Conservation (phyloP, 805 yeast genomes). For the Saturnispora gosingensis region DNA sequence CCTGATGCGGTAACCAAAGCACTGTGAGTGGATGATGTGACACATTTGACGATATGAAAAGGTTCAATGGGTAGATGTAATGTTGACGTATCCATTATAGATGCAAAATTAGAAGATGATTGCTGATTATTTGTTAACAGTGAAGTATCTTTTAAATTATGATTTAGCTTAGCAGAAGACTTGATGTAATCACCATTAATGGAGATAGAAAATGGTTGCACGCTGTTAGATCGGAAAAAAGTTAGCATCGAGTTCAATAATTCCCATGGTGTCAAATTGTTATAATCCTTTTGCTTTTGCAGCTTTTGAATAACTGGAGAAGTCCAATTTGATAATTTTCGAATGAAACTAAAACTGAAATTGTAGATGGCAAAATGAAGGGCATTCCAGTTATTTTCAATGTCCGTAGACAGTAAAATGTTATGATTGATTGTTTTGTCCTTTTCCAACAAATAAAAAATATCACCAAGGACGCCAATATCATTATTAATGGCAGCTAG, state of each 20-base stretch:
- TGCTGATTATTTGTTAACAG: background rate
- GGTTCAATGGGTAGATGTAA: constrained; percentile 2
- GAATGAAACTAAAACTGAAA: constrained; percentile 49
- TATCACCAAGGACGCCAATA: constrained; percentile 33
- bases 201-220: background rate
- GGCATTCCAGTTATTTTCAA: constrained; percentile 76
- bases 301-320: constrained; percentile 20
- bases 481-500: constrained; percentile 42
- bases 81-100: background rate
- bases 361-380: constrained; percentile 60
- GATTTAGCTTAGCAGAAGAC: background rate
- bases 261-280: constrained; percentile 66
- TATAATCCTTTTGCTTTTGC: constrained; percentile 55
- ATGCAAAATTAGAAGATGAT: background rate
- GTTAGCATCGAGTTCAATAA: constrained; percentile 30
- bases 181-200: constrained; percentile 4
- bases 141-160: background rate
- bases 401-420: constrained; percentile 43
- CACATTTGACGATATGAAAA: constrained; percentile 2
- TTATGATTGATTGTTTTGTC: constrained; percentile 31
- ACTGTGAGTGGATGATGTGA: constrained; percentile 7
- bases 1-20: constrained; percentile 11
- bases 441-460: constrained; percentile 28
- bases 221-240: background rate
- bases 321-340: constrained; percentile 26